Conservation (phyloP, 768 basidiomycete genomes). For the Calocera cornea region DNA sequence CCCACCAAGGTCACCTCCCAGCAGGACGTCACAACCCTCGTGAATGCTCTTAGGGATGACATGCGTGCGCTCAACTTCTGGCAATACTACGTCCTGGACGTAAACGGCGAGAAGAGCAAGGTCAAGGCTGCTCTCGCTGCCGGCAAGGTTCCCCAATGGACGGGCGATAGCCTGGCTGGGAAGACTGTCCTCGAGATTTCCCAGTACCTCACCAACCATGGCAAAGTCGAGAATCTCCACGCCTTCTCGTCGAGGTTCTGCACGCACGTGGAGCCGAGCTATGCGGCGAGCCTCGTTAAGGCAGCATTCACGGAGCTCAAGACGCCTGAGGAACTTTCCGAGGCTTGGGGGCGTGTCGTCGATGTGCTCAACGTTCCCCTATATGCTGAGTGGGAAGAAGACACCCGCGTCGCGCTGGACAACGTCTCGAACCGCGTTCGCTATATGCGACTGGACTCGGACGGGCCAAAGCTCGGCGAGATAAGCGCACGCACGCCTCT, state of each 20-base stretch:
- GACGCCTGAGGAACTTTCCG: conserved; percentile 42
- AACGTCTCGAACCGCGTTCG: conserved; percentile 61
- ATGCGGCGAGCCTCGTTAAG: conserved; percentile 63
- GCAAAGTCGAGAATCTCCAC: conserved; percentile 45
- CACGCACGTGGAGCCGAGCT: conserved; percentile 43
- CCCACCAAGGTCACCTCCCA: conserved; percentile 55
- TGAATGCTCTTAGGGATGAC: conserved; percentile 45
- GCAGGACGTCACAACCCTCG: conserved; percentile 53
- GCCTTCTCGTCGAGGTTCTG: conserved; percentile 54
- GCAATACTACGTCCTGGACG: conserved; percentile 89
- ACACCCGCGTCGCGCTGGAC: conserved; percentile 58
- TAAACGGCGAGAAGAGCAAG: conserved; percentile 44
- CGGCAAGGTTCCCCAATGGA: conserved; percentile 42
- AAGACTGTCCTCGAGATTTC: conserved; percentile 56
- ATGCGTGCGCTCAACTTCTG: conserved; percentile 62
- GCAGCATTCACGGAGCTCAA: conserved; percentile 45
- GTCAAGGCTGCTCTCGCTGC: conserved; percentile 41
- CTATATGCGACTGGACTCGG: conserved; percentile 65
- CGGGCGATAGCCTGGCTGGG: conserved; percentile 41
- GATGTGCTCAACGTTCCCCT: conserved; percentile 81
- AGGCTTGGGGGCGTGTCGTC: conserved; percentile 62
- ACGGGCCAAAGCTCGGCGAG: conserved; percentile 73
- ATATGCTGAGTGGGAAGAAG: conserved; percentile 77
- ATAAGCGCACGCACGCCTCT: conserved; percentile 66
- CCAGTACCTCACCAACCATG: conserved; percentile 39